Base-by-base conservation (phyloP, 2,329 filamentous ascomycete genomes). In the Sporothrix humicola region DNA sequence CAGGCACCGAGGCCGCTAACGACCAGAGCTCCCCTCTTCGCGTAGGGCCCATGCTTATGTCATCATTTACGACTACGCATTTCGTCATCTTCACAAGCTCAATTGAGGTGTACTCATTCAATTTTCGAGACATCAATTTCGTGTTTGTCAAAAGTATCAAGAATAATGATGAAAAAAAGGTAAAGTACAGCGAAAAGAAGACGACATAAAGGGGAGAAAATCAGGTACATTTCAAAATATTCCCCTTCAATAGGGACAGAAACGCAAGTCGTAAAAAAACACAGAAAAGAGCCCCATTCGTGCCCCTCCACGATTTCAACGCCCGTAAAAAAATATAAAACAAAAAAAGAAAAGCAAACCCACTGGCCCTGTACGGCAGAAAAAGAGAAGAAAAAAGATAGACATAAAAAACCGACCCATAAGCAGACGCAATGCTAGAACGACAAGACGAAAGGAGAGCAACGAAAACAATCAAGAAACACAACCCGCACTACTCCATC, bases 401-500 rank as follows among this genome's bases (percentile, higher is more conserved):
- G 31, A 37, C 31, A 37, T 37, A 2, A 56, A 61, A 7, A 42
- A 7, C 26, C 12, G 13, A 54, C 65, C 46, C 15, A 54, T 52
- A 42, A 54, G 20, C 4, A 54, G 23, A n/a, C 44, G 20, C 13
- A 46, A 46, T 17, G 44, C 66, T 56, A 9, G 17, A 61, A 59
- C 17, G 1, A 48, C 42, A 23, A 71, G 10, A 70, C 48, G 56
- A 56, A n/a, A 58, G 12, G 10, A 46, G 15, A 63, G 42, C 46
- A 10, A 72, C 46, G 26, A 20, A 42, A 37, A 31, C 44, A 13
- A 26, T 42, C 9, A 26, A 12, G 13, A 23, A 37, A 56, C 15
- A 44, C 23, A 42, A 48, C 3, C 5, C 2, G 15, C 9, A n/a
- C 1, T 17, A 76, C 80, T 85, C 89, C 77, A 91, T 87, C 78